Percentiles rank a stretch among this genome's conserved stretches.
phyloP scores from a whole-genome alignment of 148 eudicot genomes.

The Cornus controversa region DNA sequence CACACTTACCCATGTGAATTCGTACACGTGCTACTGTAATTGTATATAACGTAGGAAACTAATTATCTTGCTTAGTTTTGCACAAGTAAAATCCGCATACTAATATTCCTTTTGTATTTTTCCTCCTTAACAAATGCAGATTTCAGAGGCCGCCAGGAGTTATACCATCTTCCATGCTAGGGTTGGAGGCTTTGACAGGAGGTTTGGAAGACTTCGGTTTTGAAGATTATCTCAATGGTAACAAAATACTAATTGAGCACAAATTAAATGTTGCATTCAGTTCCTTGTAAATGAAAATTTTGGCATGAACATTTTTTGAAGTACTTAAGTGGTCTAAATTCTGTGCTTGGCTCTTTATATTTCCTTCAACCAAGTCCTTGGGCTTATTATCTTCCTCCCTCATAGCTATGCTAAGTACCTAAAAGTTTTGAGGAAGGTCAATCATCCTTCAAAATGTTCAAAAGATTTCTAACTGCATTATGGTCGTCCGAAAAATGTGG shows the following conservation, averaged over 20 bases:
- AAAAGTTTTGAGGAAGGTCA: background rate
- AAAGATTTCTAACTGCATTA: background rate
- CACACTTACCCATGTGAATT: background rate
- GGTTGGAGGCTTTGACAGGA: slow-evolving; percentile 78
- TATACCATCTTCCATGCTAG: slow-evolving; percentile 88
- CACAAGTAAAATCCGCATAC: background rate
- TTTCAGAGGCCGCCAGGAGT: slow-evolving; percentile 94
- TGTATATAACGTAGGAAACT: background rate
- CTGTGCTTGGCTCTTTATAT: background rate
- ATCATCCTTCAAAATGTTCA: background rate
- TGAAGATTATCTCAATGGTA: slow-evolving; percentile 89
- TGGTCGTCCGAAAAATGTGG: background rate
- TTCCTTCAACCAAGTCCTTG: background rate
- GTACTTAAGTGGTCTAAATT: background rate
- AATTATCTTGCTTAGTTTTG: background rate
- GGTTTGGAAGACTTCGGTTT: slow-evolving; percentile 72
- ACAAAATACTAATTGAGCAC: slow-evolving; percentile 4
- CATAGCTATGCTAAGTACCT: background rate
- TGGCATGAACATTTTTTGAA: background rate
- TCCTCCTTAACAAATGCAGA: slow-evolving; percentile 34
- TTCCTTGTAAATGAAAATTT: background rate
- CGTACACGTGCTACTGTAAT: background rate
- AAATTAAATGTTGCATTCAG: background rate
- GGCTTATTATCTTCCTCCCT: background rate
- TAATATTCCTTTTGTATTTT: background rate